These are phyloP conservation scores for Alternaria sp. DNA, from an alignment of 2,329 filamentous ascomycete genomes.

Conservation along the genomic window DNA sequence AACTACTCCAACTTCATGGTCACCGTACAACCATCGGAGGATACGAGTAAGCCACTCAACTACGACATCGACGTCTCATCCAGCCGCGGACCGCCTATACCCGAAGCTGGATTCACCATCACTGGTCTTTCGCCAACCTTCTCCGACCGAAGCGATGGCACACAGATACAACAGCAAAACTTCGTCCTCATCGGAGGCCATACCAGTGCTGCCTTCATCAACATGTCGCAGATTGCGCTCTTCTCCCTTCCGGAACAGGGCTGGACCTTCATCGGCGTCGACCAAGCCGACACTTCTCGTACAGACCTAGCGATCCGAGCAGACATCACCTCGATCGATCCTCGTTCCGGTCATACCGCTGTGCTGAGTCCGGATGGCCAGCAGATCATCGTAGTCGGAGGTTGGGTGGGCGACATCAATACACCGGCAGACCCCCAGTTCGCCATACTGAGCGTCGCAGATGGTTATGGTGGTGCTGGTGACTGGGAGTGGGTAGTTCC, in stretches of 20 bases:
- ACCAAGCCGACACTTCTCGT: conserved; percentile 53
- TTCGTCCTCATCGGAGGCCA: conserved; percentile 87
- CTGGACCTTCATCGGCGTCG: conserved; percentile 82
- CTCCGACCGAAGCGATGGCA: conserved; percentile 67
- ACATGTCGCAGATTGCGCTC: conserved; percentile 89
- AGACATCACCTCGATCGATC: conserved; percentile 65
- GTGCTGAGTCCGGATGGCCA: conserved; percentile 79
- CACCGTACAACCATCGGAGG: conserved; percentile 60
- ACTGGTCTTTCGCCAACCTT: conserved; percentile 75
- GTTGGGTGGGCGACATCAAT: conserved; percentile 85
- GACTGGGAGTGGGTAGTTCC: conserved; percentile 76
- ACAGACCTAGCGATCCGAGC: conserved; percentile 64
- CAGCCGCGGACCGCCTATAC: conserved; percentile 69
- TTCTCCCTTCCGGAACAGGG: conserved; percentile 85
- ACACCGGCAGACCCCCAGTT: conserved; percentile 83
- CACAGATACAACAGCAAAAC: conserved; percentile 73
- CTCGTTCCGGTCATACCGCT: conserved; percentile 87
- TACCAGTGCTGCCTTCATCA: conserved; percentile 82
- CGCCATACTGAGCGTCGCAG: conserved; percentile 75
- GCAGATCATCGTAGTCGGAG: conserved; percentile 80
- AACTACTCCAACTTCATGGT: conserved; percentile 84
- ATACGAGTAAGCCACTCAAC: conserved; percentile 46
- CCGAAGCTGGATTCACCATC: conserved; percentile 86
- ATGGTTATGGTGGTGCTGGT: conserved; percentile 67
- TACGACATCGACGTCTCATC: conserved; percentile 58